Evolutionary conservation across 192 early-diverging fungal species (phyloP), one percentile per base, ranked within the genome.

Genomic region (Helicostylum pulchrum): DNA sequence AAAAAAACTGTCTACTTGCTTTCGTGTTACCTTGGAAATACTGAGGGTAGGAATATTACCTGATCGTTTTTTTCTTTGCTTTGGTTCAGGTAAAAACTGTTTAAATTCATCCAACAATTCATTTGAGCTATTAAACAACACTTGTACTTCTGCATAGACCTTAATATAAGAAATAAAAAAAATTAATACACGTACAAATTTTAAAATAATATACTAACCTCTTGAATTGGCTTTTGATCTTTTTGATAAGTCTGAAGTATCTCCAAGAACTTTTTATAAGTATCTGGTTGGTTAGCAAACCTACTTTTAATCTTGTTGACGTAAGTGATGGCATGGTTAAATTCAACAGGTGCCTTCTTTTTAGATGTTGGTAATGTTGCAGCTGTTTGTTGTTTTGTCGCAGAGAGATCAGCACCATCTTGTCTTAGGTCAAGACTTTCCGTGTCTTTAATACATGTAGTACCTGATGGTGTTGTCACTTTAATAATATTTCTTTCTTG

Each of bases 51-150:
- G 57, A 14, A 59, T 59, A 8, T 56, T 39, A 23, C 57, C 43
- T 3, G 43, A 17, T 43, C 57, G 32, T 23, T 59, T 59, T 36
- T 59, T 59, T 59, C 43, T 39, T 7, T 59, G 36, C 21, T 59
- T 59, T 26, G 57, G 57, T 15, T 99, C 95, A 4, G 97, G 97
- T 47, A 99, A 70, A 74, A 99, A 98, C 64, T 94, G 92, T 75
- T 96, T 97, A 73, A 99, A 99, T 78, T 99, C 97, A 43, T 96
- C 94, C 55, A 99, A 68, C 21, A 99, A 77, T 69, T 98, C 96
- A 0, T 88, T 89, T 0, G 92, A 92, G 14, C 77, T 81, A 30
- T 87, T 83, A 73, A 99, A 98, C 44, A 99, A 68, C 1, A 86
- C 59, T 60, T 94, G 87, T 11, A 99, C 97, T 78, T 99, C 93